Evolutionary conservation across 345 rosid species (phyloP), one percentile per base, ranked within the genome.

Genomic region (Kandelia obovata): DNA sequence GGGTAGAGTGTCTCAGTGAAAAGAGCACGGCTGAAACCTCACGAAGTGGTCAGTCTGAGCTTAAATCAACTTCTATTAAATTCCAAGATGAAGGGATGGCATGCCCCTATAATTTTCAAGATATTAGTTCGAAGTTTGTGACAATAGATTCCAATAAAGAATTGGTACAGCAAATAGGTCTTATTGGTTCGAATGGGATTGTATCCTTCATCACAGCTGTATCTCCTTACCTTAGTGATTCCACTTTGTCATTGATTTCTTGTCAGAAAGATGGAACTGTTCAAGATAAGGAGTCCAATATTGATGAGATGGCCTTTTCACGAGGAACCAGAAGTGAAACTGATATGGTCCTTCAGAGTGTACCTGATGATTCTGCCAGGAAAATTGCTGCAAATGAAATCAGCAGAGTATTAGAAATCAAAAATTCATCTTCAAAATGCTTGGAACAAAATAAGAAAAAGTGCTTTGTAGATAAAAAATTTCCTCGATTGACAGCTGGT

Each of bases 91-190:
- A 84, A 58, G 85, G 78, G 63, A 74, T 72, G 19, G 35, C 62
- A 59, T 83, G 91, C 74, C 97, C 97, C 21, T 86, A 73, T 81
- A 75, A 84, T 65, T 78, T 95, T 30, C 82, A 81, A 70, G 93
- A 92, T 68, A 84, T 92, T 75, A 78, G 89, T 77, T 72, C 91
- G 73, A 86, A 82, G 85, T 92, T 95, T 78, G 75, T 87, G 67
- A 95, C 96, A 26, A 79, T 81, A 71, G 89, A 92, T 80, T 92
- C 93, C 35, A 88, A 84, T 83, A 87, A 84, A 83, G 93, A 92
- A 62, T 78, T 95, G 81, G 92, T 92, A 34, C 81, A 79, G 77
- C 90, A 82, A 73, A 88, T 95, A 28, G 99, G 99, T 71, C 89
- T 95, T 75, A 85, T 92, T 20, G 86, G 99, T 71, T 83, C 92